These are phyloP conservation scores for Rhodotorula sp. DNA, from an alignment of 1,284 basidiomycete species.

Conservation along the genomic window DNA sequence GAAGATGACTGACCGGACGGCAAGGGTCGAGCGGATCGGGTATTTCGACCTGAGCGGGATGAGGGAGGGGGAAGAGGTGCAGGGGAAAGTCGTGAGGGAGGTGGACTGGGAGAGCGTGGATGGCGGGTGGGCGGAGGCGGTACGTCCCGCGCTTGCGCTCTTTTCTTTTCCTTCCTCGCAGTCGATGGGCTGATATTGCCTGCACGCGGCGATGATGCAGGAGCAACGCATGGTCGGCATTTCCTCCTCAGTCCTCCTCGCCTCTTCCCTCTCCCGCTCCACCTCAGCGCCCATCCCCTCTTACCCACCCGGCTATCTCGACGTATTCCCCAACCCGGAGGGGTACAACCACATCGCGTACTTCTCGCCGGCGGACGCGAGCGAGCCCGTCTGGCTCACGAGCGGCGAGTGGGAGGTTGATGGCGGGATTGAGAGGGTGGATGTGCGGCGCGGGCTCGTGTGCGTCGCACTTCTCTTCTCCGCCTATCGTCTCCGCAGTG, in stretches of 20 bases:
- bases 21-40: slow-evolving; percentile 73
- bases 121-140: slow-evolving; percentile 85
- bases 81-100: slow-evolving; percentile 68
- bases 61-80: slow-evolving; percentile 28
- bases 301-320: slow-evolving; percentile 68
- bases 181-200: neutral
- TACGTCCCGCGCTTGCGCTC: slow-evolving; percentile 33
- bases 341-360: slow-evolving; percentile 89
- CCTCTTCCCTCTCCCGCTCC: neutral
- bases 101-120: slow-evolving; percentile 76
- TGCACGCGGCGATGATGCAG: slow-evolving; percentile 22
- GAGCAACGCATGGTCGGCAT: slow-evolving; percentile 27
- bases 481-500: neutral
- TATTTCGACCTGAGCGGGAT: slow-evolving; percentile 64
- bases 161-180: neutral
- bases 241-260: neutral
- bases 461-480: slow-evolving; percentile 55
- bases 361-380: slow-evolving; percentile 71
- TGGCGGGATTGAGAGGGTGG: slow-evolving; percentile 69
- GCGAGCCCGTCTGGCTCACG: slow-evolving; percentile 77
- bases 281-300: slow-evolving; percentile 10
- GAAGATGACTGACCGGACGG: slow-evolving; percentile 82
- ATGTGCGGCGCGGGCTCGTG: slow-evolving; percentile 68
- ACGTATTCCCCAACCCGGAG: slow-evolving; percentile 73
- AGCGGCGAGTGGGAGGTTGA: slow-evolving; percentile 87